phyloP scores from a whole-genome alignment of 2,329 filamentous ascomycete genomes.

The Sporothrix brasiliensis region DNA sequence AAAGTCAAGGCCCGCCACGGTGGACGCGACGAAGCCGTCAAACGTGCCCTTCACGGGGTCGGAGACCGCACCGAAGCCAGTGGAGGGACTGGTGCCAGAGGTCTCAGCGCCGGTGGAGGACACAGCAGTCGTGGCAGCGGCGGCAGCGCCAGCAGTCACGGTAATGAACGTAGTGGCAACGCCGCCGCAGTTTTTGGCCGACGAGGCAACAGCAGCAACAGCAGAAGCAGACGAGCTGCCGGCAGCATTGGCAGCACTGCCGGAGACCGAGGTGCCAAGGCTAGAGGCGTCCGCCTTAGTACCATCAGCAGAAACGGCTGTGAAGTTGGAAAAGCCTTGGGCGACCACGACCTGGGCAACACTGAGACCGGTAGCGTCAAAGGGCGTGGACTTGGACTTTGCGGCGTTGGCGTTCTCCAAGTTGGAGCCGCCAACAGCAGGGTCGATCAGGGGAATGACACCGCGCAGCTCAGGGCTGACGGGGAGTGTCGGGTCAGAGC shows the following conservation, averaged over 20 bases:
- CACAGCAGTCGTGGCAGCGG: constrained; percentile 14
- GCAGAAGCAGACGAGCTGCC: constrained; percentile 4
- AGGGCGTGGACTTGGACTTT: constrained; percentile 55
- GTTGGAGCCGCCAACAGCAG: constrained; percentile 60
- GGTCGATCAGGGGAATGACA: constrained; percentile 69
- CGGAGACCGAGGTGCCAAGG: constrained; percentile 30
- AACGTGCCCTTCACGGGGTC: constrained; percentile 35
- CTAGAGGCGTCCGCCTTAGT: constrained; percentile 35
- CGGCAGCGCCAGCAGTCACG: constrained; percentile 25
- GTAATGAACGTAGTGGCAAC: constrained; percentile 24
- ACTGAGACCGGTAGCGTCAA: constrained; percentile 63
- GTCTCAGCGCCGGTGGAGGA: constrained; percentile 14
- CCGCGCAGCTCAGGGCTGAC: constrained; percentile 63
- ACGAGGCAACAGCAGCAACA: neutral
- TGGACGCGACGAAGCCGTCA: constrained; percentile 35
- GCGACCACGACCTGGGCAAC: constrained; percentile 65
- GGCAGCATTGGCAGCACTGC: constrained; percentile 20
- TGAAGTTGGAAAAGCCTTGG: constrained; percentile 66
- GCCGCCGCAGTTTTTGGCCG: neutral
- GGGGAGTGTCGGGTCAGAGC: constrained; percentile 64
- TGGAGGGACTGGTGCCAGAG: constrained; percentile 24
- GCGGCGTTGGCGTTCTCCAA: constrained; percentile 63
- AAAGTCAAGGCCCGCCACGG: constrained; percentile 49
- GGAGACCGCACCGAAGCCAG: constrained; percentile 31
- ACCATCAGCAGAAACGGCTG: constrained; percentile 43